Evolutionary conservation across 1,139 yeast genomes (phyloP), one percentile per base, ranked within the genome.

Genomic region (Geotrichum fermentans): DNA sequence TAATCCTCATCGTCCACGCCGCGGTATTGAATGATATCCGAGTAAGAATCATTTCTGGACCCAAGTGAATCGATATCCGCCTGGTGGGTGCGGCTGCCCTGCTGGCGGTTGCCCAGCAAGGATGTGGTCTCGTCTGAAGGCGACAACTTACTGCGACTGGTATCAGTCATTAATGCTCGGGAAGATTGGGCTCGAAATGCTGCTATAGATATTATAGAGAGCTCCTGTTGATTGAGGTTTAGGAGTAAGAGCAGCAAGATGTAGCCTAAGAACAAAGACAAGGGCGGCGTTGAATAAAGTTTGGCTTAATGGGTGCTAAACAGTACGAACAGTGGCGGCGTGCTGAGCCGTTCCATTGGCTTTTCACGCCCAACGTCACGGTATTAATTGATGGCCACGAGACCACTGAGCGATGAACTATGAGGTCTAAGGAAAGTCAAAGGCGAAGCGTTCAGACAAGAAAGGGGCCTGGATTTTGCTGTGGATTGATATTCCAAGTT

Each of bases 271-370:
- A 24, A 24, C 28, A 24, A 24, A 24, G 28, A 24, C 6, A 10
- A 10, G 8, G 28, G 28, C 8, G 8, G 28, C 10, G 6, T 24
- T 24, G 28, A 24, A 10, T n/a, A n/a, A n/a, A n/a, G n/a, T n/a
- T n/a, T n/a, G n/a, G n/a, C n/a, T n/a, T n/a, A n/a, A 26, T 33
- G 36, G 36, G 36, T 33, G 36, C 36, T 16, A 33, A 33, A 16
- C 36, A 16, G 36, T 33, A 10, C n/a, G n/a, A n/a, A n/a, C n/a
- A n/a, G n/a, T n/a, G n/a, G n/a, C n/a, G n/a, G n/a, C n/a, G n/a
- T n/a, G n/a, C n/a, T n/a, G n/a, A n/a, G n/a, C n/a, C n/a, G n/a
- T n/a, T n/a, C n/a, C n/a, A n/a, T n/a, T n/a, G n/a, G n/a, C n/a
- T n/a, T n/a, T n/a, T n/a, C n/a, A n/a, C n/a, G n/a, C n/a, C n/a